These are phyloP conservation scores for Gossypium lobatum DNA, from an alignment of 441 rosid genomes.

Conservation along the genomic window DNA sequence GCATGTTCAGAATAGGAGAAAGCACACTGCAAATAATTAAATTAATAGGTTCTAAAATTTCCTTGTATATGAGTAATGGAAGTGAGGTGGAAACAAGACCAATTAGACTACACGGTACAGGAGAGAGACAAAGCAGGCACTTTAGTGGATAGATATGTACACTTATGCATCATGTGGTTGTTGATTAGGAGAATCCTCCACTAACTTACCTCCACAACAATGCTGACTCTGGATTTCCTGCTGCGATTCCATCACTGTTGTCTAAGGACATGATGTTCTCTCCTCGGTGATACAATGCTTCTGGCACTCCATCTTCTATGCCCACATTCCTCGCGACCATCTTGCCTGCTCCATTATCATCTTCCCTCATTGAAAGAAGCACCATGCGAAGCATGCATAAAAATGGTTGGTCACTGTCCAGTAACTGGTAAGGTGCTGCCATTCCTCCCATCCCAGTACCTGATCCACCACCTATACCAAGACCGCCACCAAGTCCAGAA, in stretches of 20 bases:
- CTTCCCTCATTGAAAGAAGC: conserved; percentile 98
- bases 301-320: conserved; percentile 41
- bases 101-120: background rate
- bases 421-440: conserved; percentile 87
- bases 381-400: conserved; percentile 99
- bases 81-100: background rate
- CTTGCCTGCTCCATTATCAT: conserved; percentile 77
- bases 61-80: conserved; percentile 10
- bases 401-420: conserved; percentile 99
- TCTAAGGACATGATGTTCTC: conserved; percentile 39
- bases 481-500: conserved; percentile 99
- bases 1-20: conserved; percentile 96
- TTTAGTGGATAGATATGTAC: background rate
- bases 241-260: conserved; percentile 46
- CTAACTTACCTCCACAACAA: conserved; percentile 85
- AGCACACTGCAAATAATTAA: conserved; percentile 65
- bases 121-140: background rate
- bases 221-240: conserved; percentile 75
- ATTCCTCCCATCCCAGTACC: conserved; percentile 99
- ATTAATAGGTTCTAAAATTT: conserved; percentile 23
- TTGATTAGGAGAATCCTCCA: background rate
- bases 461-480: conserved; percentile 99
- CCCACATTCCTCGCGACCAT: conserved; percentile 62
- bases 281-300: conserved; percentile 32
- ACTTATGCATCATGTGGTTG: background rate